Evolutionary conservation across 2,329 filamentous ascomycete genomes (phyloP).

Genomic region (Penicillium sp.): DNA sequence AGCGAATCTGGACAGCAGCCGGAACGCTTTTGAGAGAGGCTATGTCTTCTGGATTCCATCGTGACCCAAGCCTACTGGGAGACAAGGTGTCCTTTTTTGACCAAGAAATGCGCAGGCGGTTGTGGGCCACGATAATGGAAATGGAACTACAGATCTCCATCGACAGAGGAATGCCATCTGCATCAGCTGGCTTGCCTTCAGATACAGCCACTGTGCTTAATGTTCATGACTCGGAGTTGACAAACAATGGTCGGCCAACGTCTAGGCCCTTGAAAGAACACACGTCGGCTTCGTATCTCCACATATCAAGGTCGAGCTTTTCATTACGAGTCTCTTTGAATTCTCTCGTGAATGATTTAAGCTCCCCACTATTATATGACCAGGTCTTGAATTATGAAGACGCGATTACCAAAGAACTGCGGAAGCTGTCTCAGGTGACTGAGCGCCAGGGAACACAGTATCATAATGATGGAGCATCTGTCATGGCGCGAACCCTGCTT

Average conservation of each 20-base stretch:
- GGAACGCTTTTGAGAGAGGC: conserved; percentile 47
- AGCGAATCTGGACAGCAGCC: conserved; percentile 48
- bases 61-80: conserved; percentile 40
- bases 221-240: conserved; percentile 26
- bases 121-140: conserved; percentile 52
- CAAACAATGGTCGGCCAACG: conserved; percentile 16
- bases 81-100: conserved; percentile 41
- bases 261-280: conserved; percentile 20
- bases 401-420: conserved; percentile 20
- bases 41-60: conserved; percentile 49
- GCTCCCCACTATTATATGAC: conserved; percentile 21
- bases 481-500: conserved; percentile 19
- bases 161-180: conserved; percentile 47
- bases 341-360: conserved; percentile 26
- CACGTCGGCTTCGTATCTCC: conserved; percentile 25
- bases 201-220: conserved; percentile 20
- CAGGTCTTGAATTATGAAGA: conserved; percentile 25
- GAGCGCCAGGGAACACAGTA: background rate
- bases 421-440: conserved; percentile 23
- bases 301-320: conserved; percentile 22
- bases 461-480: background rate
- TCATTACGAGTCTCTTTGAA: conserved; percentile 24
- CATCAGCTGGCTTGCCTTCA: conserved; percentile 15
- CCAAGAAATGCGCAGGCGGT: conserved; percentile 46
- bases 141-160: conserved; percentile 51